phyloP scores from a whole-genome alignment of 176 grass and related monocot species.

The Juncus inflexus region DNA sequence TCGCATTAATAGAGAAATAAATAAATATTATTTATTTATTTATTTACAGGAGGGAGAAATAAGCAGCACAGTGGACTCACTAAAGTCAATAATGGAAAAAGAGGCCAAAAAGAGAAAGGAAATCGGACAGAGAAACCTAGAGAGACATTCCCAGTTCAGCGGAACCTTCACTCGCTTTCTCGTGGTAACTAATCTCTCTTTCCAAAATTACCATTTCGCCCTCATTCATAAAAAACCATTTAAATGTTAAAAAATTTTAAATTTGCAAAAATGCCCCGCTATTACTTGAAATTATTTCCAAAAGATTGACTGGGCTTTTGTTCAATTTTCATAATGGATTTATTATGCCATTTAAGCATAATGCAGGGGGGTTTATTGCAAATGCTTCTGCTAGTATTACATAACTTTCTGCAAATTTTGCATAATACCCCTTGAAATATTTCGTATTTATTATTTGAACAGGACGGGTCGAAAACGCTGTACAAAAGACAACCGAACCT shows the following conservation, averaged over 20 bases:
- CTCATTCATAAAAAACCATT: too few species aligned
- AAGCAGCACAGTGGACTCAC: conserved; percentile 4
- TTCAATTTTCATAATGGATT: too few species aligned
- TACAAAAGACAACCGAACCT: conserved; percentile 63
- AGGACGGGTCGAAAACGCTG: conserved; percentile 92
- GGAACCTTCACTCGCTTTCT: conserved; percentile 21
- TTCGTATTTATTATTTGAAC: conserved; percentile 14
- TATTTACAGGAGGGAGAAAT: conserved; percentile 26
- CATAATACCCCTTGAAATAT: neutral
- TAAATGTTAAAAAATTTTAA: too few species aligned
- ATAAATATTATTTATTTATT: neutral
- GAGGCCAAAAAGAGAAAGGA: conserved; percentile 23
- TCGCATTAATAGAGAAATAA: too few species aligned
- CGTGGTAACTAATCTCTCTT: conserved; percentile 8
- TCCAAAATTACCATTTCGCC: too few species aligned
- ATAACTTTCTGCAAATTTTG: too few species aligned
- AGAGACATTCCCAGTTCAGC: neutral
- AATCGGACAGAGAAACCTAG: conserved; percentile 12
- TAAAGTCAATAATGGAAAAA: conserved; percentile 26
- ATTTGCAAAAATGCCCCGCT: too few species aligned
- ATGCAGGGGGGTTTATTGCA: too few species aligned
- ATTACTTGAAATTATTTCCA: too few species aligned
- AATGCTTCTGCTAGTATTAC: too few species aligned
- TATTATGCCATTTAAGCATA: too few species aligned
- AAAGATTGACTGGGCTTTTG: too few species aligned